Conservation (phyloP, 331 rosid genomes). For the Pyracantha coccinea region DNA sequence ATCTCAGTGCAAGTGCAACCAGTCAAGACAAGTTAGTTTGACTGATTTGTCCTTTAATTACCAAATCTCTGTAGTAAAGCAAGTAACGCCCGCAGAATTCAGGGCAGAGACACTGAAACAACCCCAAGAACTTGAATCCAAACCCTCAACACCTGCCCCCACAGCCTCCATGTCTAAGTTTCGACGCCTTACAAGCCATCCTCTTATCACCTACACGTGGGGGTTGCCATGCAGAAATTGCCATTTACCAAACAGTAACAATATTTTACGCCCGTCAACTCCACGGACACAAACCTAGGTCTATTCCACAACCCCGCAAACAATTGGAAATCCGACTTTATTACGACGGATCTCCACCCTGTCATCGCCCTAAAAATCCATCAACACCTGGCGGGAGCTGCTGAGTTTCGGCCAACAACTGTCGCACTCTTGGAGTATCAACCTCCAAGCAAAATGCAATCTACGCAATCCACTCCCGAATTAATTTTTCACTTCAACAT, state of each 20-base stretch:
- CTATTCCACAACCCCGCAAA: background rate
- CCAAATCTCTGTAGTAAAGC: background rate
- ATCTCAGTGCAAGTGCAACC: background rate
- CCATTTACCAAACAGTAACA: background rate
- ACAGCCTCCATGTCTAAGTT: background rate
- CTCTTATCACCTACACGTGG: conserved; percentile 7
- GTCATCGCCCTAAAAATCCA: background rate
- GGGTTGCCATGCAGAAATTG: background rate
- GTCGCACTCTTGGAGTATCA: conserved; percentile 7
- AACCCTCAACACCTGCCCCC: background rate
- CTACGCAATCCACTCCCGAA: background rate
- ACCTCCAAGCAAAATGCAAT: conserved; percentile 9
- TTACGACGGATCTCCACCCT: background rate
- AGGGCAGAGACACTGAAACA: background rate
- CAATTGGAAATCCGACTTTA: background rate
- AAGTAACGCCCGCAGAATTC: background rate
- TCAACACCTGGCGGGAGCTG: conserved; percentile 8
- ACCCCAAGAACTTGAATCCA: background rate
- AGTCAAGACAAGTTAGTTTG: background rate
- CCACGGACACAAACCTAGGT: too few species aligned
- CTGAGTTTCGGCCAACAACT: conserved; percentile 14
- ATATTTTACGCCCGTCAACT: background rate
- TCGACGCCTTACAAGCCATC: background rate
- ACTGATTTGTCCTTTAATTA: background rate
- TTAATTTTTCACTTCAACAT: too few species aligned